These are phyloP conservation scores for Metschnikowia anglica DNA, from an alignment of 805 yeast genomes.

Conservation along the genomic window DNA sequence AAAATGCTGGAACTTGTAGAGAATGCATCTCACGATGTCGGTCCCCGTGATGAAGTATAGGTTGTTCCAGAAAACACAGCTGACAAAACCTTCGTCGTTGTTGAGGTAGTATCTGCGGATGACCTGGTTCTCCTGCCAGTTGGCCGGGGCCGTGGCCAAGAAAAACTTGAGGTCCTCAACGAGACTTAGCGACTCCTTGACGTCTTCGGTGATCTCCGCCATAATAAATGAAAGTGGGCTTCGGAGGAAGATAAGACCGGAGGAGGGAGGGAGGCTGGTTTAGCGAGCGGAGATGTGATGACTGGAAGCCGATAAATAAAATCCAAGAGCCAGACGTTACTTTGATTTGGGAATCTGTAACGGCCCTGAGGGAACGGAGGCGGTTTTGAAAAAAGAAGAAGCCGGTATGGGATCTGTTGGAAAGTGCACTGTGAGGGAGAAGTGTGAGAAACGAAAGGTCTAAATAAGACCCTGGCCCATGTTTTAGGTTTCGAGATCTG, in stretches of 20 bases:
- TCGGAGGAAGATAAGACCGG: too few relatives aligned
- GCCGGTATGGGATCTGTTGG: slow-evolving; percentile 4
- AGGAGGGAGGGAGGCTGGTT: not conserved
- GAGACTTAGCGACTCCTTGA: slow-evolving; percentile 52
- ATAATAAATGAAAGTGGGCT: slow-evolving; percentile 2
- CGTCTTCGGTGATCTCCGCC: slow-evolving; percentile 19
- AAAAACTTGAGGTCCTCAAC: slow-evolving; percentile 83
- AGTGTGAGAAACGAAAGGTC: slow-evolving; percentile 10
- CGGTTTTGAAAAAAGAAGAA: not conserved
- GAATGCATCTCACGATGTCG: slow-evolving; percentile 89
- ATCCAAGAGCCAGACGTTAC: too few relatives aligned
- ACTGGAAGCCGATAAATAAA: too few relatives aligned
- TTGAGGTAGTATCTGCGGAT: slow-evolving; percentile 82
- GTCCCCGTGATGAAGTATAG: slow-evolving; percentile 91
- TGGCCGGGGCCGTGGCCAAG: slow-evolving; percentile 90
- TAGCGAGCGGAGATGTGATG: not conserved
- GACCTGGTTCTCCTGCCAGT: slow-evolving; percentile 86
- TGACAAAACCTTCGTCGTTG: slow-evolving; percentile 87
- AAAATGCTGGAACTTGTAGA: slow-evolving; percentile 83
- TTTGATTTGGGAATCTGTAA: not conserved
- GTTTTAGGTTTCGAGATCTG: slow-evolving; percentile 19
- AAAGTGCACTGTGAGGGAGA: slow-evolving; percentile 1
- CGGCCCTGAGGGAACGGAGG: not conserved
- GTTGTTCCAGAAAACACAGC: slow-evolving; percentile 90
- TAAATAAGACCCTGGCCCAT: slow-evolving; percentile 15